Conservation (phyloP, 371 early-diverging fungal genomes). For the Mycotypha africana region DNA sequence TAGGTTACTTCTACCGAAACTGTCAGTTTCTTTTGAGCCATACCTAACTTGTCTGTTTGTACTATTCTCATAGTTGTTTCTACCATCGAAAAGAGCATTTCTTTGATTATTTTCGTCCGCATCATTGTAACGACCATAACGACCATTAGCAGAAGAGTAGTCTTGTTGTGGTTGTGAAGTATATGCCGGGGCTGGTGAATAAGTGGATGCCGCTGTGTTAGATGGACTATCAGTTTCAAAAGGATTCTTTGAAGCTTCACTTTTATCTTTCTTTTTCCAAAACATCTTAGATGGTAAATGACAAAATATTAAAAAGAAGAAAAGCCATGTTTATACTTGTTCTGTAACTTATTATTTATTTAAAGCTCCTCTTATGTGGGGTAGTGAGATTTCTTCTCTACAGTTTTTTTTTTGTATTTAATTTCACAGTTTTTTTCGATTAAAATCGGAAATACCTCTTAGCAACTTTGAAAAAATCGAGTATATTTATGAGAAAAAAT, state of each 20-base stretch:
- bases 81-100: constrained; percentile 8
- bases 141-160: background rate
- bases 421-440: too few species aligned
- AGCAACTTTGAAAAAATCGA: too few species aligned
- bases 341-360: too few species aligned
- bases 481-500: too few species aligned
- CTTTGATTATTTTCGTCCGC: constrained; percentile 9
- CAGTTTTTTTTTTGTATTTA: too few species aligned
- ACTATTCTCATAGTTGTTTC: background rate
- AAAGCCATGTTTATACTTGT: constrained; percentile 24
- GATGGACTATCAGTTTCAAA: constrained; percentile 16
- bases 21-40: background rate
- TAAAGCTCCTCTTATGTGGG: too few species aligned
- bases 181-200: constrained; percentile 17
- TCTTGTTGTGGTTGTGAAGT: constrained; percentile 5
- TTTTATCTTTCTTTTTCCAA: constrained; percentile 27
- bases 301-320: background rate
- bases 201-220: constrained; percentile 18
- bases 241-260: constrained; percentile 18
- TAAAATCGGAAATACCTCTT: too few species aligned
- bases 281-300: constrained; percentile 11
- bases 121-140: constrained; percentile 4
- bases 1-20: background rate
- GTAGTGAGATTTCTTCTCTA: too few species aligned
- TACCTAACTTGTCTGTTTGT: too few species aligned